Conservation (phyloP, 305 asterid genomes). For the Rubia balearica region DNA sequence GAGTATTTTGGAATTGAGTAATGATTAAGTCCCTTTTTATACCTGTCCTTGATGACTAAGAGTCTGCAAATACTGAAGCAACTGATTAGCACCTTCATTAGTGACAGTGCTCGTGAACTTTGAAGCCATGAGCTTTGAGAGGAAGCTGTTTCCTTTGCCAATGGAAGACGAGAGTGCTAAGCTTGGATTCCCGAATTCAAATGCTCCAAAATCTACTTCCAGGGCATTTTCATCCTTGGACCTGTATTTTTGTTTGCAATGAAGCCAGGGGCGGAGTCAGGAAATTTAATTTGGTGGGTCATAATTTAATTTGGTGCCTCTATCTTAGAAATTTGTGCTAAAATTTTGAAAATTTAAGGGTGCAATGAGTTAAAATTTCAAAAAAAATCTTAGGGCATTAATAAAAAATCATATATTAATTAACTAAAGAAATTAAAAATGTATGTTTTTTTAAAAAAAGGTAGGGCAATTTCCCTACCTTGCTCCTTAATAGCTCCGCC, state of each 20-base stretch:
- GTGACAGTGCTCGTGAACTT: slow-evolving; percentile 29
- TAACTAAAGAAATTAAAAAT: no score
- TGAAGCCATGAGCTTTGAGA: slow-evolving; percentile 60
- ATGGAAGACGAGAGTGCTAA: slow-evolving; percentile 54
- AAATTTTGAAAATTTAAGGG: no score
- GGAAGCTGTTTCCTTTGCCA: slow-evolving; percentile 52
- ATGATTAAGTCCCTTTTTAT: slow-evolving; percentile 6
- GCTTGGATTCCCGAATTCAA: slow-evolving; percentile 40
- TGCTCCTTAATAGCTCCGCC: no score
- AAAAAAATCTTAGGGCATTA: no score
- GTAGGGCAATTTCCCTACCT: no score
- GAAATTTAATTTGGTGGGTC: no score
- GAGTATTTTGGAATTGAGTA: no score
- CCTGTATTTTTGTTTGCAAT: slow-evolving; percentile 31
- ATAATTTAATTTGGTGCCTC: no score
- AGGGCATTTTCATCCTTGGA: slow-evolving; percentile 64
- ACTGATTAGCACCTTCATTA: slow-evolving; percentile 43
- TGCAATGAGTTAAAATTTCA: no score
- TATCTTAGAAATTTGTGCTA: no score
- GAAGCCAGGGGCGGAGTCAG: neutral
- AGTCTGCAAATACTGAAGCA: slow-evolving; percentile 51
- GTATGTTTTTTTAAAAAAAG: no score
- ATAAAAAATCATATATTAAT: no score
- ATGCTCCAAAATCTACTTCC: slow-evolving; percentile 71
- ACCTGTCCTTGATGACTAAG: slow-evolving; percentile 73